These are phyloP conservation scores for Alopecurus myosuroides DNA, from an alignment of 176 grass and related monocot species.

Conservation along the genomic window DNA sequence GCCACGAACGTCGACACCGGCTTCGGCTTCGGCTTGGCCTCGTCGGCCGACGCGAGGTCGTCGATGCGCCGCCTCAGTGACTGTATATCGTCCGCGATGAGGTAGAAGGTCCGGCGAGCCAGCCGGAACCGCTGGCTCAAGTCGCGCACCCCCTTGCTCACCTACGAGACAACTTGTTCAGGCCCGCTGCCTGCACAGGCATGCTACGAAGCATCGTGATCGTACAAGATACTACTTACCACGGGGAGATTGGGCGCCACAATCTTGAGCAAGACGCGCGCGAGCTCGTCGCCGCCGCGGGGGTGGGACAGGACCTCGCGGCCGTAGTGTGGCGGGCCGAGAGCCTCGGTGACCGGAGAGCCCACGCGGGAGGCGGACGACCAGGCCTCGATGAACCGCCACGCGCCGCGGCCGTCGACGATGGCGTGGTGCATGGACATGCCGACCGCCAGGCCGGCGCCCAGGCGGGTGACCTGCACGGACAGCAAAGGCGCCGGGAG, in stretches of 20 bases:
- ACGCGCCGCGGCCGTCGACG: constrained; percentile 33
- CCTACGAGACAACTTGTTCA: neutral
- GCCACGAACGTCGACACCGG: constrained; percentile 47
- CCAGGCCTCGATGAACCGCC: constrained; percentile 40
- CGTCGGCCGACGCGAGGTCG: neutral
- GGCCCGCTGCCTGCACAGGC: neutral
- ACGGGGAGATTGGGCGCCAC: constrained; percentile 37
- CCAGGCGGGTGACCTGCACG: constrained; percentile 35
- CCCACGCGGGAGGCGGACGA: constrained; percentile 7
- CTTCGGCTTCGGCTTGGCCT: neutral
- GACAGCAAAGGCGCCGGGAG: constrained; percentile 34
- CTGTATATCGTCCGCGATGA: constrained; percentile 1
- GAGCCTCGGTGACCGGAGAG: neutral
- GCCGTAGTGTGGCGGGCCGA: constrained; percentile 2
- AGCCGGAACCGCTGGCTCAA: constrained; percentile 23
- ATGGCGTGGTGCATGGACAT: constrained; percentile 41
- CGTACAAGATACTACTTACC: too few species aligned
- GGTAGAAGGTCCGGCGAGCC: constrained; percentile 27
- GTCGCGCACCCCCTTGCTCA: neutral
- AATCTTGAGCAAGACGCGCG: neutral
- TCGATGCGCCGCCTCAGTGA: constrained; percentile 19
- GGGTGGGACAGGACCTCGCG: neutral
- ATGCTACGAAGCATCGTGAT: too few species aligned
- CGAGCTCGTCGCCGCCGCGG: constrained; percentile 12
- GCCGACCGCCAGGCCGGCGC: constrained; percentile 21